Base-by-base conservation (phyloP, 768 basidiomycete genomes). In the Suillus sp. region DNA sequence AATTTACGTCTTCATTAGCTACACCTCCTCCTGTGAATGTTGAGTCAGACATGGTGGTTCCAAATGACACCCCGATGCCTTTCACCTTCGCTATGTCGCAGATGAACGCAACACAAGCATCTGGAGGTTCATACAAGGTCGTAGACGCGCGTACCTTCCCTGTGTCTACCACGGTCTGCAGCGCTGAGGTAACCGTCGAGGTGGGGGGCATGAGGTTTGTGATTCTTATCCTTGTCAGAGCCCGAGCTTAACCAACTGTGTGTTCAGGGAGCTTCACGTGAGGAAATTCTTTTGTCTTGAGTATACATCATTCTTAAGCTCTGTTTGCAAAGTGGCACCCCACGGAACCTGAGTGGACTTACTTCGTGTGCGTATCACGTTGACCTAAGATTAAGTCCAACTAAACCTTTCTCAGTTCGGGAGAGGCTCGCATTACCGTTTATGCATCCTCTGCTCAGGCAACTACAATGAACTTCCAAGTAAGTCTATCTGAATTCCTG, bases 71-170 rank as follows among this genome's bases (percentile, higher is more conserved):
- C 10, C 81, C 84, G 0, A 62, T 78, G n/a, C 82, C 87, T 20
- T 87, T 79, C 67, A 79, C 84, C 1, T 89, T 84, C 71, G 72
- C 80, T 27, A 72, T 86, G 56, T 88, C 87, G 0, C 76, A 84
- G 59, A 72, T 84, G 20, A 65, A 73, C 0, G 68, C 80, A 4
- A 80, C 77, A 0, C 74, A 75, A 50, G 78, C 80, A 51, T 77
- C 77, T 16, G 87, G 87, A 42, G 89, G 89, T 9, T 76, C 81
- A 3, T 80, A 85, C 65, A 89, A 88, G 71, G 78, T 88, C 18
- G 80, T 86, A 11, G 88, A 90, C 69, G 80, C 81, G 0, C 73
- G 73, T 30, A 79, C 80, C 3, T 90, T 90, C 74, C 74, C 75
- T 22, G 81, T 82, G 8, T 70, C 88, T 2, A 75, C 80, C 40